These are phyloP conservation scores for Cocos nucifera DNA, from an alignment of 176 grass and related monocot species.

Conservation along the genomic window DNA sequence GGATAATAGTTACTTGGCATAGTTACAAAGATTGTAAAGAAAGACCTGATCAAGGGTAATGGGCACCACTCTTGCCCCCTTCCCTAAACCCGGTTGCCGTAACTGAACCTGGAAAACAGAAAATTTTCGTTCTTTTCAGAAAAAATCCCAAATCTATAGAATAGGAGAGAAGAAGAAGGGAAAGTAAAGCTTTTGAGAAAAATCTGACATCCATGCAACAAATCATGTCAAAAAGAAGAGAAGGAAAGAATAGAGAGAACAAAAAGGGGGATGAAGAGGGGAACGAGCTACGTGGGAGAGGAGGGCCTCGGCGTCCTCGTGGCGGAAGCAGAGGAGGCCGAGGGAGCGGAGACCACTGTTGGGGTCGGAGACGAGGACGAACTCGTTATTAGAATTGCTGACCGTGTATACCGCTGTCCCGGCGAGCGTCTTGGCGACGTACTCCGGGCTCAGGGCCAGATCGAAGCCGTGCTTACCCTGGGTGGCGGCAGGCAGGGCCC, in stretches of 20 bases:
- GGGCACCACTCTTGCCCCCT: slow-evolving; percentile 71
- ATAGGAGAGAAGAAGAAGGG: no score
- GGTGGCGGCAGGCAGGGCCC: no score
- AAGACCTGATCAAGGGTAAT: slow-evolving; percentile 91
- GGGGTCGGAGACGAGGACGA: slow-evolving; percentile 87
- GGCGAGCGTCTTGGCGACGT: slow-evolving; percentile 56
- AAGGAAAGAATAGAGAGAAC: neutral
- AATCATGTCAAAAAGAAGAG: slow-evolving; percentile 7
- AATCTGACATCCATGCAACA: no score
- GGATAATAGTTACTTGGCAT: no score
- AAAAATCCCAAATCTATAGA: neutral
- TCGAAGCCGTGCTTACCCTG: slow-evolving; percentile 24
- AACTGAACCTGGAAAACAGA: slow-evolving; percentile 47
- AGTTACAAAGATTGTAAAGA: neutral
- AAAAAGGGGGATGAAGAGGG: neutral
- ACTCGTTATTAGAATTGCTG: slow-evolving; percentile 85
- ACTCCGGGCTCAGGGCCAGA: slow-evolving; percentile 50
- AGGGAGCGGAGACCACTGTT: slow-evolving; percentile 67
- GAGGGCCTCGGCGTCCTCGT: slow-evolving; percentile 63
- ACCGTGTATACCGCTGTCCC: slow-evolving; percentile 62
- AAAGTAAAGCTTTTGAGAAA: neutral
- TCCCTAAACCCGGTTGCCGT: slow-evolving; percentile 66
- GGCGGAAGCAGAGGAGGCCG: slow-evolving; percentile 76
- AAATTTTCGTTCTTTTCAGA: neutral
- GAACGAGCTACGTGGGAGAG: slow-evolving; percentile 47